phyloP scores from a whole-genome alignment of 2,329 filamentous ascomycete species.

The Coniella vitis region DNA sequence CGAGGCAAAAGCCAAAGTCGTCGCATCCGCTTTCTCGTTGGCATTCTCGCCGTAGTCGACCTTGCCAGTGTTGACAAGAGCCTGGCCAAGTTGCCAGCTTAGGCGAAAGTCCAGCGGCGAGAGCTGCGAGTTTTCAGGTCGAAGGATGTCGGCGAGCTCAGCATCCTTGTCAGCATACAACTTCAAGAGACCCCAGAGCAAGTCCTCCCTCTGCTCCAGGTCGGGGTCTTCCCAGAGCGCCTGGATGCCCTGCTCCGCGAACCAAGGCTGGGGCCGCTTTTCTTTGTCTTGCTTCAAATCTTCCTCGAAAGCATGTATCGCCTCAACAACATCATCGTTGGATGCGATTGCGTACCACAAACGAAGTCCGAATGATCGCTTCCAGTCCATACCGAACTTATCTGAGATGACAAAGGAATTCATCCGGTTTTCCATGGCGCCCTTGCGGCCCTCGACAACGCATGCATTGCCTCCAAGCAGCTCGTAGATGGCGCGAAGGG shows the following conservation, averaged over 20 bases:
- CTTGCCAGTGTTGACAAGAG: conserved; percentile 46
- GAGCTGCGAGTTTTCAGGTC: conserved; percentile 69
- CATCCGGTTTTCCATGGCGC: conserved; percentile 70
- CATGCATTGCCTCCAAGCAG: conserved; percentile 84
- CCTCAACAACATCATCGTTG: conserved; percentile 62
- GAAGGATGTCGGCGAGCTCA: conserved; percentile 62
- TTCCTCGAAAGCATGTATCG: conserved; percentile 65
- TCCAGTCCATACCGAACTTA: conserved; percentile 84
- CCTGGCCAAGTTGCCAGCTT: conserved; percentile 77
- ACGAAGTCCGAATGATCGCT: conserved; percentile 83
- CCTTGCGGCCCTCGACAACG: conserved; percentile 69
- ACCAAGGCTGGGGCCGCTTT: conserved; percentile 66
- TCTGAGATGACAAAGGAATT: conserved; percentile 76
- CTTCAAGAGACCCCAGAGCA: conserved; percentile 81
- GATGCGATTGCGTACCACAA: conserved; percentile 77
- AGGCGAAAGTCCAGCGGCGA: conserved; percentile 70
- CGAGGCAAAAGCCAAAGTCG: conserved; percentile 58
- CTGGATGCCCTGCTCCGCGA: conserved; percentile 51
- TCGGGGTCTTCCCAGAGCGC: conserved; percentile 55
- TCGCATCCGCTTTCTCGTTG: conserved; percentile 56
- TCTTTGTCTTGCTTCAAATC: conserved; percentile 69
- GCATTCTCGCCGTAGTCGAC: conserved; percentile 47
- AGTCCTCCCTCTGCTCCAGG: conserved; percentile 58
- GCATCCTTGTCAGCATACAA: conserved; percentile 59
- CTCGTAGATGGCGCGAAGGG: conserved; percentile 82